phyloP scores from a whole-genome alignment of 306 rosid genomes.

The Cucurbita maxima region DNA sequence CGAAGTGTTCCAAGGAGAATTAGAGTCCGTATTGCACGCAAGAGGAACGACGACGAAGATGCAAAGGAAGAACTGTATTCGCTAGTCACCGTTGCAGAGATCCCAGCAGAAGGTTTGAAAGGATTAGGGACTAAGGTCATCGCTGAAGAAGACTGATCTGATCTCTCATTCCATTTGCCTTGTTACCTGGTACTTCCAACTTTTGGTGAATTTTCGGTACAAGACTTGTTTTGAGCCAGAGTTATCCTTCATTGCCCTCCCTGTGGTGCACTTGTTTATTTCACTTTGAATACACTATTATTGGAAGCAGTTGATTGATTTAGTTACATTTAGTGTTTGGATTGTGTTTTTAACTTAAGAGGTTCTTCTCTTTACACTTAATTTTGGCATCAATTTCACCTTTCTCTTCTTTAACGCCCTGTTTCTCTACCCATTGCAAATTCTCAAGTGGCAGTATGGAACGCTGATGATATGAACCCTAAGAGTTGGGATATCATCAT shows the following conservation, averaged over 20 bases:
- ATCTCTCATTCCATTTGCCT: constrained; percentile 3
- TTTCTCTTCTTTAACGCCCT: no score
- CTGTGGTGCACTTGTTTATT: neutral
- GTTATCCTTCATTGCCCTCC: constrained; percentile 10
- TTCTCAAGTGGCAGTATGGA: no score
- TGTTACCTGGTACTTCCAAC: neutral
- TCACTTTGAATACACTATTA: neutral
- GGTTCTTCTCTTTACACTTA: neutral
- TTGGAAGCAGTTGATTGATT: neutral
- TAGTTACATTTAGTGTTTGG: neutral
- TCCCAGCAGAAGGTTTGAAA: constrained; percentile 66
- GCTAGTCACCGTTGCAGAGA: constrained; percentile 77
- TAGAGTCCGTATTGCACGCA: constrained; percentile 91
- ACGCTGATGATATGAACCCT: no score
- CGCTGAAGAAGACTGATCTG: constrained; percentile 68
- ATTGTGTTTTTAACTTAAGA: neutral
- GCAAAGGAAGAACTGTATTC: constrained; percentile 94
- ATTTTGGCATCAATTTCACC: neutral
- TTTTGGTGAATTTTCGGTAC: constrained; percentile 12
- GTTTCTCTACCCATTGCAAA: no score
- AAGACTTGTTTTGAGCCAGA: neutral
- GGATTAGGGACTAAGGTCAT: constrained; percentile 83
- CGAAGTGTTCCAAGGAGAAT: constrained; percentile 90
- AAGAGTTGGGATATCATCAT: no score
- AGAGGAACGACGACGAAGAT: constrained; percentile 93